Base-by-base conservation (phyloP, 129 eudicot species). In the Tagetes patula region DNA sequence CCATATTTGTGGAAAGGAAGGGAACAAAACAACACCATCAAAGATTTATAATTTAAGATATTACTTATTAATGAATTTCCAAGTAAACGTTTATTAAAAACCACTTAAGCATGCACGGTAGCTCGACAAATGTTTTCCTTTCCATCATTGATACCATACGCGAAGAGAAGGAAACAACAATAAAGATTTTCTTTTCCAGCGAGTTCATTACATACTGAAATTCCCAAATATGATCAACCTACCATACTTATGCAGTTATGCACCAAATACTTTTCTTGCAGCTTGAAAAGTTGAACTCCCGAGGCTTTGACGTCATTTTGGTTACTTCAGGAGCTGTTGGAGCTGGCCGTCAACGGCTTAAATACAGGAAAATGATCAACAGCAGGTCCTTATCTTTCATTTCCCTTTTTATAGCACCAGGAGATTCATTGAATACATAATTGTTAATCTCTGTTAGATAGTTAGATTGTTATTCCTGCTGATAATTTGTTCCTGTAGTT, bases 241-340 rank as follows among this genome's bases (percentile, higher is more conserved):
- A 2, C 31, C 12, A 47, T 36, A 46, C 32, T 32, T 60, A 46
- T 48, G 20, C 49, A 46, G 13, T 32, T 60, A 46, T 48, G 20
- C 49, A n/a, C n/a, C 49, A 64, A 69, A 31, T 61, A 75, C 65
- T 81, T 40, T 77, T 10, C 5, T 61, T 88, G 80, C 88, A 92
- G 98, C 84, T 92, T 41, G 83, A 89, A 67, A 83, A 74, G 82
- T 75, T 93, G 79, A 93, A 89, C 72, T 78, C 88, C 46, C 80
- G 86, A 32, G 98, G 98, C 67, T 87, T 75, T 79, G 96, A 93
- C 10, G 60, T 93, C 41, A 89, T 93, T 74, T 84, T 93, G 63
- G 98, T 93, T 67, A 84, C 98, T 42, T 92, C 98, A 32, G 98
- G 98, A 70, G 98, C 98, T 55, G 98, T 92, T 78, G 96, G 98